Conservation (phyloP, 2,329 filamentous ascomycete species). For the Apiospora saccharicola region DNA sequence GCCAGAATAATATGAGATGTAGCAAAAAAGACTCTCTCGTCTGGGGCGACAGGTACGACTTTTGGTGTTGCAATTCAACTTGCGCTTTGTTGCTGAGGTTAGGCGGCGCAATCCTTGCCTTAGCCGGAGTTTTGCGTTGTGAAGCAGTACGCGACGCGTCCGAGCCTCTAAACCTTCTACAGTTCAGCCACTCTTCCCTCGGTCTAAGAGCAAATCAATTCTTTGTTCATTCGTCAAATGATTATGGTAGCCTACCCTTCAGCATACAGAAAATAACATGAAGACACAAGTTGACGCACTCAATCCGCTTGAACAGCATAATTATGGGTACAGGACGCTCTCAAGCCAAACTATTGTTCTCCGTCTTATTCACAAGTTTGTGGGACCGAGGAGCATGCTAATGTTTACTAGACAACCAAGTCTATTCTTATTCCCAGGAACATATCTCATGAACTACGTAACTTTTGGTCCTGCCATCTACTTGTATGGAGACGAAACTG, state of each 20-base stretch:
- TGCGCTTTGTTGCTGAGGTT: background rate
- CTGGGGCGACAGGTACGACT: background rate
- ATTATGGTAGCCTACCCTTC: too few relatives aligned
- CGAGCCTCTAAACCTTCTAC: background rate
- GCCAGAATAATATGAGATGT: background rate
- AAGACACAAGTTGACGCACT: too few relatives aligned
- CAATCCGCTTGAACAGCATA: too few relatives aligned
- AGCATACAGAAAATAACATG: background rate
- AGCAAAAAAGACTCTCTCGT: background rate
- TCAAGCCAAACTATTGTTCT: background rate
- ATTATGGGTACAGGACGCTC: too few relatives aligned
- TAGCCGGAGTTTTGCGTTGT: background rate
- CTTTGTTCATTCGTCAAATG: too few relatives aligned
- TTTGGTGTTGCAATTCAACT: background rate
- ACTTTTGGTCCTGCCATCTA: conserved; percentile 20
- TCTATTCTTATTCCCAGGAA: conserved; percentile 1
- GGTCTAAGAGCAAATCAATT: too few relatives aligned
- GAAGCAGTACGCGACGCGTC: background rate
- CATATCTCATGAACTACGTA: conserved; percentile 16
- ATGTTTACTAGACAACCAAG: background rate
- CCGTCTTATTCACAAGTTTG: background rate
- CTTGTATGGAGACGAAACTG: conserved; percentile 7
- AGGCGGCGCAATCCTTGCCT: background rate
- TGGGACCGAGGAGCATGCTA: background rate
- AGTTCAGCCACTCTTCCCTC: background rate